These are phyloP conservation scores for Thalassiosira hispida DNA, from an alignment of 352 stramenopile genomes.

Conservation along the genomic window DNA sequence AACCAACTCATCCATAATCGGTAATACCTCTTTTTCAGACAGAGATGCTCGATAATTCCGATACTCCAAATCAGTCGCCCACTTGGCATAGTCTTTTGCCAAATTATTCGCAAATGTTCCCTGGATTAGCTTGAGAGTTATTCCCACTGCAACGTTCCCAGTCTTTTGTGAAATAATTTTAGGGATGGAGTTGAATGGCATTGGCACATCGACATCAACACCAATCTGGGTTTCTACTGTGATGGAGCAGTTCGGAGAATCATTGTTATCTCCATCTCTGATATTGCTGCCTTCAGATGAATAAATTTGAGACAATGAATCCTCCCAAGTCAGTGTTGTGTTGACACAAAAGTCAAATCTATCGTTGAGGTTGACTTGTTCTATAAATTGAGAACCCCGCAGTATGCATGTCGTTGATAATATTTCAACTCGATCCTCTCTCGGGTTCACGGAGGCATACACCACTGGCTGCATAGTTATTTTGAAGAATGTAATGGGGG, in stretches of 20 bases:
- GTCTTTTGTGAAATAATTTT: slow-evolving; percentile 43
- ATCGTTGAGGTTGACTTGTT: slow-evolving; percentile 56
- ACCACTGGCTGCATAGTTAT: slow-evolving; percentile 51
- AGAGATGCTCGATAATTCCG: slow-evolving; percentile 41
- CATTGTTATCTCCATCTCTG: not conserved
- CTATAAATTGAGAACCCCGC: slow-evolving; percentile 50
- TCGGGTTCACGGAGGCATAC: slow-evolving; percentile 37
- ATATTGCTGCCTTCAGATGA: not conserved
- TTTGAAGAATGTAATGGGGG: slow-evolving; percentile 53
- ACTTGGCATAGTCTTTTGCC: slow-evolving; percentile 52
- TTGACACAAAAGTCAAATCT: slow-evolving; percentile 49
- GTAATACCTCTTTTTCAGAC: slow-evolving; percentile 1
- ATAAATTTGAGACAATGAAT: slow-evolving; percentile 14
- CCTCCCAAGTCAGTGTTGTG: slow-evolving; percentile 46
- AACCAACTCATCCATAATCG: not conserved
- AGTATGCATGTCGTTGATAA: slow-evolving; percentile 45
- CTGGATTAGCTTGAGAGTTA: slow-evolving; percentile 52
- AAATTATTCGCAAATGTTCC: slow-evolving; percentile 53
- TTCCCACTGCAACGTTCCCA: slow-evolving; percentile 48
- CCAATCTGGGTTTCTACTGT: slow-evolving; percentile 43
- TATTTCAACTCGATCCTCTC: slow-evolving; percentile 43
- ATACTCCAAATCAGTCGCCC: slow-evolving; percentile 50
- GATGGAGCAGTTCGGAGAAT: slow-evolving; percentile 20
- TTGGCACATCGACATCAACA: slow-evolving; percentile 51
- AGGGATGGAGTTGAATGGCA: slow-evolving; percentile 47